Conservation (phyloP, 2,329 filamentous ascomycete species). For the Pseudonectria buxi region DNA sequence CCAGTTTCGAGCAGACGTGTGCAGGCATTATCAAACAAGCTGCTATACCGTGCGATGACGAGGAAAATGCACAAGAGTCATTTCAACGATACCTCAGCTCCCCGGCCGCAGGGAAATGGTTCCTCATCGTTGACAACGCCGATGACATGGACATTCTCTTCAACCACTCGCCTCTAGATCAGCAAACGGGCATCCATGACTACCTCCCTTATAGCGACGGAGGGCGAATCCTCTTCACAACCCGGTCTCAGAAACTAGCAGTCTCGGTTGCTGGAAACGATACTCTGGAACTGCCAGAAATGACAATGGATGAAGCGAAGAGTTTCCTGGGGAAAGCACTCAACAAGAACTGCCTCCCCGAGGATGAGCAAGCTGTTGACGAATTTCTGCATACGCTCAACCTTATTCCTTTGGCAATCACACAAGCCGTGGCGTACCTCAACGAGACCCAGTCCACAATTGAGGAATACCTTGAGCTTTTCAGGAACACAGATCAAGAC, state of each 20-base stretch:
- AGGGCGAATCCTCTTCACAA: slow-evolving; percentile 32
- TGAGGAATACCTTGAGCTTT: slow-evolving; percentile 27
- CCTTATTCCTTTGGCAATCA: slow-evolving; percentile 32
- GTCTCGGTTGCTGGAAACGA: not conserved
- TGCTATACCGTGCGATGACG: slow-evolving; percentile 32
- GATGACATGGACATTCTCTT: slow-evolving; percentile 29
- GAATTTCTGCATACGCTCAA: slow-evolving; percentile 23
- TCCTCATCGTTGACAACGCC: slow-evolving; percentile 37
- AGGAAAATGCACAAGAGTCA: slow-evolving; percentile 52
- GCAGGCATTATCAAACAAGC: slow-evolving; percentile 26
- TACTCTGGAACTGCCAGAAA: not conserved
- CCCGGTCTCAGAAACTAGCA: slow-evolving; percentile 21
- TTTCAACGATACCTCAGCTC: slow-evolving; percentile 37
- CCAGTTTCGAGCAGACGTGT: slow-evolving; percentile 34
- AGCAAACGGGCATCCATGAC: not conserved
- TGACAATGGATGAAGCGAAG: slow-evolving; percentile 13
- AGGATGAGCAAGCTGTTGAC: slow-evolving; percentile 1
- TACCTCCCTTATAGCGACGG: slow-evolving; percentile 28
- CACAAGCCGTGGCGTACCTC: slow-evolving; percentile 34
- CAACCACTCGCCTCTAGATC: not conserved
- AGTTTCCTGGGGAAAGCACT: slow-evolving; percentile 16
- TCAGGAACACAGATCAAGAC: slow-evolving; percentile 25
- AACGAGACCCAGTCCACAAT: slow-evolving; percentile 21
- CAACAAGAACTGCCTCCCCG: not conserved
- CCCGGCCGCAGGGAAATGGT: slow-evolving; percentile 26